Percentiles rank a stretch among this genome's conserved stretches.
phyloP scores from a whole-genome alignment of 495 filamentous ascomycete genomes.

The Sabuloglossum arenarium region DNA sequence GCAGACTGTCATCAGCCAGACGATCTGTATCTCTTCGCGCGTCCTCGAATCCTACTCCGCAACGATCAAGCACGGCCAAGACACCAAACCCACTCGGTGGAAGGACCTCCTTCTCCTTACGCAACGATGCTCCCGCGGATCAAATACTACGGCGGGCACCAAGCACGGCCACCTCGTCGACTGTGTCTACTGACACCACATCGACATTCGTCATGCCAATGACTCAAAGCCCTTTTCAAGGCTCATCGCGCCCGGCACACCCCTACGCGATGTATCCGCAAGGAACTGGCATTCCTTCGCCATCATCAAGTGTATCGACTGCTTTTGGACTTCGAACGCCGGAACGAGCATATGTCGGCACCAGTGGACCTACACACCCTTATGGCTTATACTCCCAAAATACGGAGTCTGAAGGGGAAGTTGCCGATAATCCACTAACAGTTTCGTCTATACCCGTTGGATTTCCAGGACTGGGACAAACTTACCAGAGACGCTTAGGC shows the following conservation, averaged over 20 bases:
- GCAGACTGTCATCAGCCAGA: constrained; percentile 14
- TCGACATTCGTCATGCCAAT: neutral
- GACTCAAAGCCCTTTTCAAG: constrained; percentile 36
- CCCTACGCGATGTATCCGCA: constrained; percentile 77
- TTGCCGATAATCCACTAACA: neutral
- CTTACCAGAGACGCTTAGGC: constrained; percentile 48
- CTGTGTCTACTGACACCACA: neutral
- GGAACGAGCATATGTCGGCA: constrained; percentile 18
- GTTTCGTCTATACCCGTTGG: constrained; percentile 39
- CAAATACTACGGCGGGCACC: constrained; percentile 9
- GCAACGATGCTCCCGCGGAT: constrained; percentile 21
- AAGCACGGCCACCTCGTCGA: constrained; percentile 13
- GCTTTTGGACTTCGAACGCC: constrained; percentile 26
- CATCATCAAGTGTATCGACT: constrained; percentile 43
- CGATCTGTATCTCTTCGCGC: constrained; percentile 12
- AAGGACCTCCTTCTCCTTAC: constrained; percentile 17
- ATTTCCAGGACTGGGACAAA: constrained; percentile 40
- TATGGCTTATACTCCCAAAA: constrained; percentile 8
- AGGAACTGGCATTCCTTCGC: constrained; percentile 35
- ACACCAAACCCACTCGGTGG: constrained; percentile 15
- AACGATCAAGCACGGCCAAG: constrained; percentile 28
- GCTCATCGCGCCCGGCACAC: constrained; percentile 54
- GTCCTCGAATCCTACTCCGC: constrained; percentile 12
- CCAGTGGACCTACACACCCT: constrained; percentile 7
- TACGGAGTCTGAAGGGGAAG: neutral